Base-by-base conservation (phyloP, 2,329 filamentous ascomycete genomes). In the Colletotrichum sp. region DNA sequence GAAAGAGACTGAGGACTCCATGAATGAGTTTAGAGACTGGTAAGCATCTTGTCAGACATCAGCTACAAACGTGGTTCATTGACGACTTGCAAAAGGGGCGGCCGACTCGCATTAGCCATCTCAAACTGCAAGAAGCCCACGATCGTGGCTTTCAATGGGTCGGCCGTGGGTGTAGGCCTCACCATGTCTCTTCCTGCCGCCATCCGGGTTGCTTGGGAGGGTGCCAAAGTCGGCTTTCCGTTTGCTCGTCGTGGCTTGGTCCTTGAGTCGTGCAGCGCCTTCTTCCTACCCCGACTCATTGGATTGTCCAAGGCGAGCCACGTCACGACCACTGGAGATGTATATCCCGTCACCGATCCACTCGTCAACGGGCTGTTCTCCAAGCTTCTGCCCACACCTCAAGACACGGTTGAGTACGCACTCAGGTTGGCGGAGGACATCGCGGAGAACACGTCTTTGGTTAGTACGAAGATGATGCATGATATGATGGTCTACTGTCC, bases 141-240 rank as follows among this genome's bases (percentile, higher is more conserved):
- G 49, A 86, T 93, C 69, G 89, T 87, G 0, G 91, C 91, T 6
- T 85, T 92, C 75, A 91, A 92, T 80, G 91, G 91, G 16, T 86
- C 87, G 52, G 90, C 90, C 16, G 91, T 92, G 3, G 91, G 91
- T 63, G 87, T 92, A 4, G 91, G 91, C 24, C 89, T 92, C 78
- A 92, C 91, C 36, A 90, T 92, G 88, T 91, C 90, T 34, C 85
- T 93, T 6, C 87, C 91, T 4, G 89, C 88, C 71, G 87, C 86
- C 59, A 87, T 90, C 66, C 85, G 89, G 68, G 80, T 93, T 77
- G 91, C 86, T 59, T 91, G 90, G 78, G 82, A 85, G 60, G 84
- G 85, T 12, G 92, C 93, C 5, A 94, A 94, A 81, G 90, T 95
- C 78, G 94, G 94, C 67, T 95, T 95, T 81, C 93, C 95, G 13